phyloP scores from a whole-genome alignment of 768 basidiomycete genomes.

The Termitomyces titanicus region DNA sequence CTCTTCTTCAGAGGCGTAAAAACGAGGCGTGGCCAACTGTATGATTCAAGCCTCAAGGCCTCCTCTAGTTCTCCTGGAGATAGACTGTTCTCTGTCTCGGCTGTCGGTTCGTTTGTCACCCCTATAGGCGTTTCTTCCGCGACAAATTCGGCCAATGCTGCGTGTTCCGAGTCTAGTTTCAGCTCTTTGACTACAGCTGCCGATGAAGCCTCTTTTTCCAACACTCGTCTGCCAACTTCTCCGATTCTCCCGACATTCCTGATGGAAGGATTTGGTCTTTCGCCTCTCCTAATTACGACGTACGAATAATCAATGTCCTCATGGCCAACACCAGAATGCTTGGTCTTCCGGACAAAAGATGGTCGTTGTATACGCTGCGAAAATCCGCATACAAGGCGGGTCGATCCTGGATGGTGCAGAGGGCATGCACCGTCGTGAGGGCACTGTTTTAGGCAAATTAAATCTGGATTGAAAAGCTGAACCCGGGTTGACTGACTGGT shows the following conservation, averaged over 20 bases:
- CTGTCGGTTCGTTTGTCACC: constrained; percentile 6
- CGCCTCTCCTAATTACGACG: constrained; percentile 79
- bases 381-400: constrained; percentile 70
- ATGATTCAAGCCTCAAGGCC: constrained; percentile 69
- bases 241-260: constrained; percentile 49
- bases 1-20: constrained; percentile 90
- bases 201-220: constrained; percentile 29
- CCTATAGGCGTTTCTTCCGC: constrained; percentile 5
- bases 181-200: constrained; percentile 36
- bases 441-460: constrained; percentile 48
- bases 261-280: constrained; percentile 46
- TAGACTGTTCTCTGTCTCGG: constrained; percentile 4
- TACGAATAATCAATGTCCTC: constrained; percentile 91
- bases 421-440: constrained; percentile 90
- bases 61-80: constrained; percentile 40
- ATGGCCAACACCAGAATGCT: constrained; percentile 80
- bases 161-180: constrained; percentile 32
- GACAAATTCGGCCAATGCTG: constrained; percentile 9
- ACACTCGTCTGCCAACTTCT: constrained; percentile 44
- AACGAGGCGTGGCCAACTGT: constrained; percentile 86
- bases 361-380: constrained; percentile 87
- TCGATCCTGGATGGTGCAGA: constrained; percentile 52
- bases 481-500: constrained; percentile 51
- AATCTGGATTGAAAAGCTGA: constrained; percentile 3
- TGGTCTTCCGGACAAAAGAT: constrained; percentile 79